Conservation (phyloP, 2,329 filamentous ascomycete genomes). For the Balansia obtecta region DNA sequence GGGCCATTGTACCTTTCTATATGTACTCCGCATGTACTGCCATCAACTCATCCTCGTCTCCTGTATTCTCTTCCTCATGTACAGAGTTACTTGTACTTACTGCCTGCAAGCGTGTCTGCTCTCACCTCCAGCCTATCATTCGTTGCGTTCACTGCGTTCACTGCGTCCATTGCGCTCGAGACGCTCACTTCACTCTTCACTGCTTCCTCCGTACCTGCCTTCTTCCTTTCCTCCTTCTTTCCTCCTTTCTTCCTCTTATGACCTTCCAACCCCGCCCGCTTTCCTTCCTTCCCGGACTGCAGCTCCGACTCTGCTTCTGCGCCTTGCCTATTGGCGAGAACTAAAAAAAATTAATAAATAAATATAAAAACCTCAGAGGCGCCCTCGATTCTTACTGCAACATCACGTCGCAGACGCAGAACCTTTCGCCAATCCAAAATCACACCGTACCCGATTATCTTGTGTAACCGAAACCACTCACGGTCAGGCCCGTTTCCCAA, state of each 20-base stretch:
- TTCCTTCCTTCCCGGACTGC: background rate
- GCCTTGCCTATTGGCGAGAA: background rate
- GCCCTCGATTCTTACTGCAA: background rate
- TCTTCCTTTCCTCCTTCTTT: background rate
- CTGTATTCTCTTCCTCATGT: background rate
- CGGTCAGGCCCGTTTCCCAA: constrained; percentile 3
- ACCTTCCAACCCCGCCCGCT: background rate
- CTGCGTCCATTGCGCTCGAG: background rate
- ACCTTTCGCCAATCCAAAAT: background rate
- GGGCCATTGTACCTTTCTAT: background rate
- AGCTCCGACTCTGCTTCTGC: background rate
- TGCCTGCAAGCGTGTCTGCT: background rate
- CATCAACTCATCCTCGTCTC: background rate
- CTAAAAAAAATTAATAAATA: background rate
- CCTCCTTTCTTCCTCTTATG: background rate
- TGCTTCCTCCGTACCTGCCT: background rate
- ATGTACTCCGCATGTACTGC: background rate
- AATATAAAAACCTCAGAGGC: no score
- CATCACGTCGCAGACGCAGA: background rate
- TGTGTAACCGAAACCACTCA: constrained; percentile 6
- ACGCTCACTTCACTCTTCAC: background rate
- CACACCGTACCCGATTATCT: background rate
- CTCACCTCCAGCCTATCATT: background rate
- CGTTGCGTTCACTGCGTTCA: background rate
- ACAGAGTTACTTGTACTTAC: no score